Conservation (phyloP, 345 rosid genomes). For the Eucalyptus cloeziana region DNA sequence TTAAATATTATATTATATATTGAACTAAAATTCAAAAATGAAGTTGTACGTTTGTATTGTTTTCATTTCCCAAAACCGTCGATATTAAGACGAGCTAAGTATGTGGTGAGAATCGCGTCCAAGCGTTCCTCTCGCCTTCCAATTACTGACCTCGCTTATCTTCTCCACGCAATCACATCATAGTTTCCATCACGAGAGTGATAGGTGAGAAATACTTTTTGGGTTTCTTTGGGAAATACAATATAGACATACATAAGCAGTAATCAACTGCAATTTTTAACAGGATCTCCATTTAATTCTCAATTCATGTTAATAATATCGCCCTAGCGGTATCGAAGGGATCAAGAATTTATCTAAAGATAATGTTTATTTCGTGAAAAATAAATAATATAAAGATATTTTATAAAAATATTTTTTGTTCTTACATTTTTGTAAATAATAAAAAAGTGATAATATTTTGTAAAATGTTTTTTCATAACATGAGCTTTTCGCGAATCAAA, state of each 20-base stretch:
- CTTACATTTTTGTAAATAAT: neutral
- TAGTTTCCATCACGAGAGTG: neutral
- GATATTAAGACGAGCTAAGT: neutral
- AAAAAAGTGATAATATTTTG: neutral
- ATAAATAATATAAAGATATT: neutral
- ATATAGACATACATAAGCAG: neutral
- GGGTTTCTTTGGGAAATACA: neutral
- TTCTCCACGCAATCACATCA: neutral
- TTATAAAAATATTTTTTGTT: neutral
- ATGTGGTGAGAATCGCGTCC: neutral
- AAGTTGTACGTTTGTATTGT: no score
- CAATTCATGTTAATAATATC: neutral
- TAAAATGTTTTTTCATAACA: neutral
- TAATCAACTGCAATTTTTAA: neutral
- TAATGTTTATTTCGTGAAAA: neutral
- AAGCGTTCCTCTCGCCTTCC: neutral
- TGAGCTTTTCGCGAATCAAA: neutral
- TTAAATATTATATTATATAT: no score
- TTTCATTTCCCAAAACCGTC: neutral
- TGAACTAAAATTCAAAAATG: no score
- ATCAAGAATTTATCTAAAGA: neutral
- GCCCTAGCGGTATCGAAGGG: neutral
- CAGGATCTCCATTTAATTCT: neutral
- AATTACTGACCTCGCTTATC: neutral
- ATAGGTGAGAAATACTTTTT: neutral